phyloP scores from a whole-genome alignment of 495 filamentous ascomycete genomes.

The Aspergillus panamensis region DNA sequence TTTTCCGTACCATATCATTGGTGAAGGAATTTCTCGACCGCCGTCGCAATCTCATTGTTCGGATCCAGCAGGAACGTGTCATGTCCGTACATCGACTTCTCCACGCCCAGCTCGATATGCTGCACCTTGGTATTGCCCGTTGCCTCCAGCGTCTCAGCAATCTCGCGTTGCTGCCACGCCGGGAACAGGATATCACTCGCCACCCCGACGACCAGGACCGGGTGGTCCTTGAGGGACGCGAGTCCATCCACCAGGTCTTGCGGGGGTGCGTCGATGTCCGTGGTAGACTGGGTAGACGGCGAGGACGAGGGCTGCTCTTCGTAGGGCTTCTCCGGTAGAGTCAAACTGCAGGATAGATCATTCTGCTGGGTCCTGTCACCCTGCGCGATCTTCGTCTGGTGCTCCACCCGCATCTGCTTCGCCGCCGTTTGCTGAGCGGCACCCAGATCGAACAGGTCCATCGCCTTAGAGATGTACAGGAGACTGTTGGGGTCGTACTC shows the following conservation, averaged over 20 bases:
- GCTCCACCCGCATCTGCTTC: conserved; percentile 43
- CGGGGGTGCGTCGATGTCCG: conserved; percentile 47
- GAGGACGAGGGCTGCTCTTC: conserved; percentile 61
- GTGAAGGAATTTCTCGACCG: conserved; percentile 70
- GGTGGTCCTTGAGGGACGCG: conserved; percentile 64
- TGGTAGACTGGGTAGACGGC: conserved; percentile 24
- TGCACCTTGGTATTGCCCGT: conserved; percentile 75
- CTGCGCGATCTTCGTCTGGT: conserved; percentile 47
- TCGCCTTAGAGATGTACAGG: conserved; percentile 96
- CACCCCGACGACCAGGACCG: conserved; percentile 86
- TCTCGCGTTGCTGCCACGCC: conserved; percentile 96
- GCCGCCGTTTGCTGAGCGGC: conserved; percentile 57
- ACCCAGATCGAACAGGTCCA: conserved; percentile 97
- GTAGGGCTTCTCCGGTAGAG: conserved; percentile 79
- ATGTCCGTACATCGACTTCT: conserved; percentile 89
- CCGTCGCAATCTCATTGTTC: conserved; percentile 77
- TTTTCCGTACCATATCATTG: too few relatives aligned
- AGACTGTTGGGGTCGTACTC: conserved; percentile 96
- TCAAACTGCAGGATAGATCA: conserved; percentile 69
- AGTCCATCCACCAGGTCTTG: conserved; percentile 77
- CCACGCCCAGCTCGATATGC: conserved; percentile 88
- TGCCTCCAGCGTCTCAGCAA: conserved; percentile 75
- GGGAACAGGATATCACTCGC: conserved; percentile 97
- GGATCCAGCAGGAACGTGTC: conserved; percentile 95
- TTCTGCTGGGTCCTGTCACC: conserved; percentile 22